These are phyloP conservation scores for Phytophthora citricola DNA, from an alignment of 352 stramenopile genomes.

Conservation along the genomic window DNA sequence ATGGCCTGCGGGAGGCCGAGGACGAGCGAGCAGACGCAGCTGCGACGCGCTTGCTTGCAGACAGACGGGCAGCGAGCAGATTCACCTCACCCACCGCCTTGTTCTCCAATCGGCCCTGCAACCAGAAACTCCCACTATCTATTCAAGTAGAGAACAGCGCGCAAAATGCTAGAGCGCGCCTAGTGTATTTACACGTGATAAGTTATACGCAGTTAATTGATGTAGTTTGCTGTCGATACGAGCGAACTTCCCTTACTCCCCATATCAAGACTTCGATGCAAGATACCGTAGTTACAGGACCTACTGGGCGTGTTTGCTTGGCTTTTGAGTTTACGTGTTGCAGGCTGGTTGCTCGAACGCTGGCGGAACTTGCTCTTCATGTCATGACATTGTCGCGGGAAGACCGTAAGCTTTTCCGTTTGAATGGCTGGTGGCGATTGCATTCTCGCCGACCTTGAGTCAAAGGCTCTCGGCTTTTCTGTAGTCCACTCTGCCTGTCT, in stretches of 20 bases:
- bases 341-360: slow-evolving; percentile 19
- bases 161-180: slow-evolving; percentile 24
- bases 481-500: slow-evolving; percentile 36
- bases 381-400: not conserved
- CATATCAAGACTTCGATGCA: too few species aligned
- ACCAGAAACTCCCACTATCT: slow-evolving; percentile 9
- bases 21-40: slow-evolving; percentile 25
- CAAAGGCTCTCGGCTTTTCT: slow-evolving; percentile 28
- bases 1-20: slow-evolving; percentile 22
- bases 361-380: slow-evolving; percentile 13
- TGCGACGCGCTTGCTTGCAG: slow-evolving; percentile 22
- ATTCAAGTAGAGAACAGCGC: slow-evolving; percentile 19
- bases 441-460: slow-evolving; percentile 30
- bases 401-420: not conserved
- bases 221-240: slow-evolving; percentile 25
- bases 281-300: too few species aligned
- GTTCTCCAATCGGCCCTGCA: slow-evolving; percentile 13
- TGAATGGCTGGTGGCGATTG: slow-evolving; percentile 14
- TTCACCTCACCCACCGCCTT: slow-evolving; percentile 8
- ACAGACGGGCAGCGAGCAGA: slow-evolving; percentile 26
- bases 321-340: not conserved
- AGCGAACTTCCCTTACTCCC: too few species aligned
- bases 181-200: slow-evolving; percentile 48
- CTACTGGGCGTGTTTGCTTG: too few species aligned
- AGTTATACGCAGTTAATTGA: slow-evolving; percentile 46